Evolutionary conservation across 352 stramenopile species (phyloP), one percentile per base, ranked within the genome.

Genomic region (Pseudoperonospora humuli): DNA sequence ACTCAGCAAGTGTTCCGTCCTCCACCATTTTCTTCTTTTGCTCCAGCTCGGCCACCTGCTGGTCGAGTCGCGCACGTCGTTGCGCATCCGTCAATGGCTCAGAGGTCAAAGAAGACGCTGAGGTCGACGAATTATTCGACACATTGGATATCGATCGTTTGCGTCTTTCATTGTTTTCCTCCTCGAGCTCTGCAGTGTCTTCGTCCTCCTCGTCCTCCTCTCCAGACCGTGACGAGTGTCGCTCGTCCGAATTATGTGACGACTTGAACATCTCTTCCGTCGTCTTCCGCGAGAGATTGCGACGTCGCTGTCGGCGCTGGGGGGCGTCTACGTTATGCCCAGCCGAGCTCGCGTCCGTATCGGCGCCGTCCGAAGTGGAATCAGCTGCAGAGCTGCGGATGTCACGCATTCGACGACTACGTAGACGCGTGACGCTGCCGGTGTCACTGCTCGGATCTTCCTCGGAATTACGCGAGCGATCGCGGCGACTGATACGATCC

Each of bases 21-120:
- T 88, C 75, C 27, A 91, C 74, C 75, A 91, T 91, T 32, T 79
- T 65, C 47, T 81, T 77, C 58, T 91, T 91, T 50, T 84, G 76
- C 58, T 88, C 75, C 15, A 91, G 64, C 54, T 88, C 79, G 18
- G 67, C 46, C 34, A 89, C 45, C 29, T 85, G 75, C 52, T 86
- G 75, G n/a, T 61, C 59, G 18, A 74, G 46, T 19, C 55, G 26
- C 10, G 50, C 57, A 7, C 57, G 54, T 8, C 45, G 53, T 39
- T 68, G 60, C 24, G 75, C 59, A 18, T 67, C 70, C 3, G 58
- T 64, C 18, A 66, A 31, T 14, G 54, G 54, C 35, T 83, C 70
- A 10, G 66, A 82, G 10, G 40, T 49, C 39, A 77, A 51, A 13
- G 72, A 84, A 13, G 66, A 77, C 35, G 41, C 70, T 25, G 73